Evolutionary conservation across 2,329 filamentous ascomycete species (phyloP).

Genomic region (Orbilia ellipsospora): DNA sequence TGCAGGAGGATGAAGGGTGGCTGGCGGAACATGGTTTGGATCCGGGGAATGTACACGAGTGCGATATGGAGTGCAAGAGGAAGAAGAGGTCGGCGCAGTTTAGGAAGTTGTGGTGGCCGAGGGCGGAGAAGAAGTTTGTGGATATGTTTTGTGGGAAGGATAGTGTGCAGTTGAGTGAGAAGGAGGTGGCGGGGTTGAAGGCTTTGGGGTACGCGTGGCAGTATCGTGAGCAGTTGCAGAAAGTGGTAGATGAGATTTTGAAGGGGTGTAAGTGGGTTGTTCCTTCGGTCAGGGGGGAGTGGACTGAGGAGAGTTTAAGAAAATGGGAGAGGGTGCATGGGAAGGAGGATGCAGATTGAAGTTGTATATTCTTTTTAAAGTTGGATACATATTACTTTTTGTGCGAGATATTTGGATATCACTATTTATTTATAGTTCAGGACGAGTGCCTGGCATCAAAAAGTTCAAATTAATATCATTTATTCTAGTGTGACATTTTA

Average conservation of each 20-base stretch:
- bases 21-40: constrained; percentile 27
- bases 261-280: constrained; percentile 36
- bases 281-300: constrained; percentile 32
- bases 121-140: constrained; percentile 29
- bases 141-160: constrained; percentile 21
- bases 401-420: no score
- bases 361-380: background rate
- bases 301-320: constrained; percentile 26
- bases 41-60: constrained; percentile 32
- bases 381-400: no score
- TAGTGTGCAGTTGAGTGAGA: constrained; percentile 13
- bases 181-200: constrained; percentile 9
- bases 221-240: constrained; percentile 17
- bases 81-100: constrained; percentile 19
- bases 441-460: no score
- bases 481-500: no score
- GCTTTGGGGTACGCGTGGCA: background rate
- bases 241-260: constrained; percentile 23
- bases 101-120: constrained; percentile 33
- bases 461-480: no score
- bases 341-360: background rate
- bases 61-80: constrained; percentile 34
- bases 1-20: constrained; percentile 21
- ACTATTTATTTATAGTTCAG: no score
- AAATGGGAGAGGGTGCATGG: constrained; percentile 18